These are phyloP conservation scores for Ramaria rubella DNA, from an alignment of 768 basidiomycete genomes.

Conservation along the genomic window DNA sequence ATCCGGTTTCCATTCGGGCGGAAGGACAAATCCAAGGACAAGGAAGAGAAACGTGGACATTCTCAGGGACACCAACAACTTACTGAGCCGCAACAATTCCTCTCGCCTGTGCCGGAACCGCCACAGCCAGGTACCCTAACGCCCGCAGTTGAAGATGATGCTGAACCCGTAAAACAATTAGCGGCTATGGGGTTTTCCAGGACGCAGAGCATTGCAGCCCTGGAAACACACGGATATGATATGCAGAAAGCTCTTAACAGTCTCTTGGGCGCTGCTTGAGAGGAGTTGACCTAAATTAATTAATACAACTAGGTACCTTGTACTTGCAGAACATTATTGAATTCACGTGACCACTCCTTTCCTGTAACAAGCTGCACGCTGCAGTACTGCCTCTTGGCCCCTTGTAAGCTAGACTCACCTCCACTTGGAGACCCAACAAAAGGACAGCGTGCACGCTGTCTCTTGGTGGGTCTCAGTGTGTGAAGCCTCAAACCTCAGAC, in stretches of 20 bases:
- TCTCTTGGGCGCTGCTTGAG: slow-evolving; percentile 40
- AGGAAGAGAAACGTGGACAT: slow-evolving; percentile 19
- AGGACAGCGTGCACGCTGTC: slow-evolving; percentile 3
- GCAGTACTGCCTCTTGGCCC: no score
- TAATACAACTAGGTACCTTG: no score
- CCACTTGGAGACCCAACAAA: slow-evolving; percentile 3
- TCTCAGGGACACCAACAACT: slow-evolving; percentile 24
- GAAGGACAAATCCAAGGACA: slow-evolving; percentile 57
- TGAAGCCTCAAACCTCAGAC: neutral
- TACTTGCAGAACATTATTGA: no score
- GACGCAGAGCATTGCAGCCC: slow-evolving; percentile 69
- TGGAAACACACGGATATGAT: slow-evolving; percentile 82
- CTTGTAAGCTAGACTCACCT: slow-evolving; percentile 1
- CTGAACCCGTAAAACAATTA: slow-evolving; percentile 70
- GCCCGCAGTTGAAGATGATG: slow-evolving; percentile 62
- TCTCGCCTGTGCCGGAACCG: slow-evolving; percentile 42
- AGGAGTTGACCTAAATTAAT: neutral
- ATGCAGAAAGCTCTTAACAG: slow-evolving; percentile 72
- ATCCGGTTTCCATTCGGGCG: slow-evolving; percentile 75
- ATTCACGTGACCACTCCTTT: neutral
- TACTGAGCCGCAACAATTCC: slow-evolving; percentile 31
- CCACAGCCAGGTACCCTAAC: slow-evolving; percentile 28
- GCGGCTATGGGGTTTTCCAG: slow-evolving; percentile 90
- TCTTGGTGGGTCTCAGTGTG: slow-evolving; percentile 6
- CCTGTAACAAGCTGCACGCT: neutral